phyloP scores from a whole-genome alignment of 805 yeast species.

The Tetrapisispora arboricola region DNA sequence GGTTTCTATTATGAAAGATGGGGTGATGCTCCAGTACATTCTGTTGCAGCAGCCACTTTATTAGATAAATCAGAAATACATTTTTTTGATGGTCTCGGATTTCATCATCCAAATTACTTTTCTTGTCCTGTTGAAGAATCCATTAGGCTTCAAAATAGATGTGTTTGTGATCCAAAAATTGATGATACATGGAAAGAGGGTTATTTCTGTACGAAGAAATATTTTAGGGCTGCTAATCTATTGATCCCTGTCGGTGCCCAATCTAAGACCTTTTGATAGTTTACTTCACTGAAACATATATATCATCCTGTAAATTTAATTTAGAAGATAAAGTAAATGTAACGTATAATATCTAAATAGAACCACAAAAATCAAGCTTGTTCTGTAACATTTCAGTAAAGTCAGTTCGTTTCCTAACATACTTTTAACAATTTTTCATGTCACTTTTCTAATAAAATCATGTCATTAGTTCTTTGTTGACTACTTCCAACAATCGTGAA shows the following conservation, averaged over 20 bases:
- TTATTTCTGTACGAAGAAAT: constrained; percentile 58
- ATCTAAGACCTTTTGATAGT: constrained; percentile 3
- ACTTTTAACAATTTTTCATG: too few species aligned
- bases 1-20: constrained; percentile 83
- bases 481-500: too few species aligned
- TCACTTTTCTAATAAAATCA: too few species aligned
- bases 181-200: constrained; percentile 67
- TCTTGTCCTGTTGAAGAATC: constrained; percentile 50
- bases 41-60: constrained; percentile 60
- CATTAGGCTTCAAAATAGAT: constrained; percentile 47
- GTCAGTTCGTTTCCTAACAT: too few species aligned
- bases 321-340: too few species aligned
- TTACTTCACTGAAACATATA: too few species aligned
- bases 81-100: constrained; percentile 68
- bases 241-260: constrained; percentile 10
- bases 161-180: constrained; percentile 45
- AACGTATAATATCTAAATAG: too few species aligned
- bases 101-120: constrained; percentile 57
- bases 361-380: too few species aligned
- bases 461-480: too few species aligned
- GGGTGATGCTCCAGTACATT: constrained; percentile 93
- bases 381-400: too few species aligned
- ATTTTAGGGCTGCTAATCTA: constrained; percentile 31
- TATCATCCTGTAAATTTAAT: too few species aligned
- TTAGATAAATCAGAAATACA: constrained; percentile 48